Evolutionary conservation across 1,284 basidiomycete genomes (phyloP), one percentile per base, ranked within the genome.

Genomic region (Ceratobasidium papillatum): DNA sequence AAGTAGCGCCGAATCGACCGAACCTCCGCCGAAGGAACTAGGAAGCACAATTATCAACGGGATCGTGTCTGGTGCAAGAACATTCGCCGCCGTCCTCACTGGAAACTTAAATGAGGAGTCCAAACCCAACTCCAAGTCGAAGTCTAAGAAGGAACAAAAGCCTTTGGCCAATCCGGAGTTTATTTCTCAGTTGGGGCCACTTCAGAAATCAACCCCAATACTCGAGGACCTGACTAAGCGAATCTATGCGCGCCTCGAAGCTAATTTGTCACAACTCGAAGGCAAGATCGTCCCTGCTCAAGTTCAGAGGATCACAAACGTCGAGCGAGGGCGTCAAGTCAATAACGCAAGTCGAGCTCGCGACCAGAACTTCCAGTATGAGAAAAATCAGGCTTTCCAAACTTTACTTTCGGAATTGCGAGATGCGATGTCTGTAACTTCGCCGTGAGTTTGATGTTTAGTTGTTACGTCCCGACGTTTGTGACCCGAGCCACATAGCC

Each of bases 131-230:
- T 3, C 43, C 4, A 38, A 36, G n/a, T n/a, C n/a, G n/a, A n/a
- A 43, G 22, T 14, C 49, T 2, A 66, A 51, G 25, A 11, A 47
- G 14, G 17, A 5, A 27, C 19, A 9, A 19, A 14, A 3, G 30
- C 22, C 30, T 7, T 9, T 66, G 8, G 36, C 22, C 19, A 56
- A 71, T 27, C 68, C 54, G 2, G 47, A 58, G 17, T 69, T 69
- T 36, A 36, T 69, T 22, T 27, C 34, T 9, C 14, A 32, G 25
- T 52, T 69, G 41, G 36, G 34, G 8, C 19, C 52, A 5, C 36
- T 58, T 25, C 14, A 56, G 38, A 22, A 30, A 19, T 17, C 17
- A 7, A 45, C 41, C 38, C 66, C 52, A 3, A 8, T 38, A 25
- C 66, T 69, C 9, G 22, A 5, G 9, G 41, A 45, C 8, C 4